Percentiles rank a stretch among this genome's conserved stretches.
Evolutionary conservation across 75 land plant genomes (phyloP).

Genomic region (Gnetum montanum): DNA sequence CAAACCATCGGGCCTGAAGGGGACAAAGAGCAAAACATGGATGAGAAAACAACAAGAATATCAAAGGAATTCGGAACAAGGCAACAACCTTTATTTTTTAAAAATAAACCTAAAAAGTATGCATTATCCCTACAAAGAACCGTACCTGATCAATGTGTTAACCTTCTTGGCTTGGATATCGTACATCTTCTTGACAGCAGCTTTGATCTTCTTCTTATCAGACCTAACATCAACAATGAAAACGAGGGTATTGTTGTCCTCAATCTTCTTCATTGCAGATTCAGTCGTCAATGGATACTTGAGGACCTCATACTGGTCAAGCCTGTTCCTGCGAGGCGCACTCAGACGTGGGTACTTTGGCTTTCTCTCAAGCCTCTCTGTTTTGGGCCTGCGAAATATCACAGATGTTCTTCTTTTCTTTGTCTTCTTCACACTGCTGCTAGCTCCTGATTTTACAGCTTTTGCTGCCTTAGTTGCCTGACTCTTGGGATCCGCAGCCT

Average conservation of each 20-base stretch:
- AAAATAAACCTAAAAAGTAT: too few species aligned
- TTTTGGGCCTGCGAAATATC: constrained; percentile 48
- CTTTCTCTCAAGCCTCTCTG: constrained; percentile 21
- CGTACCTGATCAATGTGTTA: constrained; percentile 46
- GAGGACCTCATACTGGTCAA: constrained; percentile 60
- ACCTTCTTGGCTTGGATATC: constrained; percentile 59
- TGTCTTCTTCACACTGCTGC: constrained; percentile 19
- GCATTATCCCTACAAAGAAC: too few species aligned
- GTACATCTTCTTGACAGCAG: constrained; percentile 60
- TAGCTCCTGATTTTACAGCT: constrained; percentile 35
- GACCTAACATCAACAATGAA: constrained; percentile 70
- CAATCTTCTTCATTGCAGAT: constrained; percentile 78
- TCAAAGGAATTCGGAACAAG: too few species aligned
- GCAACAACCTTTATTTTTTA: too few species aligned
- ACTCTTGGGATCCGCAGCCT: constrained; percentile 17
- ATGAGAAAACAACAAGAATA: too few species aligned
- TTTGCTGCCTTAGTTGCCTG: constrained; percentile 51
- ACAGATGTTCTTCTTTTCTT: constrained; percentile 48
- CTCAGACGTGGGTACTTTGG: constrained; percentile 48
- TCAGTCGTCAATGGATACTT: constrained; percentile 61
- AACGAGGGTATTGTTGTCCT: constrained; percentile 67
- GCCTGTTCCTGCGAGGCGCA: constrained; percentile 49
- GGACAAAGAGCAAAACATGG: too few species aligned
- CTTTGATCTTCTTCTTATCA: constrained; percentile 65
- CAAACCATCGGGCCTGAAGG: constrained; percentile 48